Base-by-base conservation (phyloP, 1,139 yeast species). In the Taphrina wiesneri region DNA sequence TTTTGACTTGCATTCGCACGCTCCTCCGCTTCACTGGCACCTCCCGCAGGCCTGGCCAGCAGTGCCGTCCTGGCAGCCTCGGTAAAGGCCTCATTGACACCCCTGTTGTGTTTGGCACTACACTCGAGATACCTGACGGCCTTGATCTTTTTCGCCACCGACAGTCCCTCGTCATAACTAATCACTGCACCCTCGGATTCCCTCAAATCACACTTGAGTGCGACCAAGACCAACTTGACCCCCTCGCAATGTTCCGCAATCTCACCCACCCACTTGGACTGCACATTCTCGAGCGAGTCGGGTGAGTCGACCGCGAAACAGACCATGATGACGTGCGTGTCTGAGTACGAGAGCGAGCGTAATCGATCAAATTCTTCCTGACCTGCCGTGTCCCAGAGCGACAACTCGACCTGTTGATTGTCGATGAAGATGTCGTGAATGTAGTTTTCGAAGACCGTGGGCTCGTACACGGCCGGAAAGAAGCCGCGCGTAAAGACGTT, bases 311-410 rank as follows among this genome's bases (percentile, higher is more conserved):
- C 92, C 43, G 71, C 68, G 76, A 93, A 93, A 79, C 99, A 93
- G 68, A 93, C 83, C 95, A 93, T 92, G 72, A 93, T 92, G 72
- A 97, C 90, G 77, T 93, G 97, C 4, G 99, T 93, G 75, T 93
- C 99, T 23, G 95, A 86, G 76, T 93, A 93, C 49, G 96, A 87
- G 70, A 92, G 80, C 1, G 96, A 88, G 75, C 98, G 84, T 74
- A 92, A 81, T 70, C 97, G 82, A 76, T 93, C 99, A 74, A 92
- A 93, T 78, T 93, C 99, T 78, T 93, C 99, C 80, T 93, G 99
- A 5, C 99, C 99, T 2, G 99, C 99, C 4, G 99, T 93, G 75
- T 93, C 99, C 99, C 99, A 93, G 67, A 93, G 81, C 30, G 97
- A 90, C 70, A 93, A 80, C 74, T 92, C 96, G 73, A 93, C 89